Conservation (phyloP, 1,284 basidiomycete genomes). For the Waitea zeae region DNA sequence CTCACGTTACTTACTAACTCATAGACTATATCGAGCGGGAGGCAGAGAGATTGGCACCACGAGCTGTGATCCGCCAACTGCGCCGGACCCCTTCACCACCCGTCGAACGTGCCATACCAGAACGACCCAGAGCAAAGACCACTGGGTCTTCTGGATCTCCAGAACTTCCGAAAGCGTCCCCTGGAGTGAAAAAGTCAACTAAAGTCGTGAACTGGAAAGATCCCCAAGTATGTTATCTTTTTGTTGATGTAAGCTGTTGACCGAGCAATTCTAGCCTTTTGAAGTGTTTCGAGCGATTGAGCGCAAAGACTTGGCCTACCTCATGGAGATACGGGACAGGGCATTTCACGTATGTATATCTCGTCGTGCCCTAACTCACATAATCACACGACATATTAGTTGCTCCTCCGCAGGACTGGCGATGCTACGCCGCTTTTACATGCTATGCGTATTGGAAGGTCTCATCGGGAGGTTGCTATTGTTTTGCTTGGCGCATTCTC, state of each 20-base stretch:
- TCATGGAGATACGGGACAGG: constrained; percentile 65
- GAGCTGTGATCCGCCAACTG: constrained; percentile 28
- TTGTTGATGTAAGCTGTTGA: neutral
- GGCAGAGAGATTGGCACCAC: constrained; percentile 35
- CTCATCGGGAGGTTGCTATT: constrained; percentile 60
- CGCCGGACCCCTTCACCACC: constrained; percentile 23
- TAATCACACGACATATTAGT: constrained; percentile 20
- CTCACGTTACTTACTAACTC: constrained; percentile 11
- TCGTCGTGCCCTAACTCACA: neutral
- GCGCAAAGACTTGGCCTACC: constrained; percentile 49
- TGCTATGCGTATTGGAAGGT: constrained; percentile 61
- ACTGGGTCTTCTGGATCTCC: no score
- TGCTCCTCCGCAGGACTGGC: constrained; percentile 55
- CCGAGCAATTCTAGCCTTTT: constrained; percentile 32
- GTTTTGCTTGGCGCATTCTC: constrained; percentile 66
- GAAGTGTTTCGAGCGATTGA: constrained; percentile 64
- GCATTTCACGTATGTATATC: constrained; percentile 46
- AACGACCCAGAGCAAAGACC: no score
- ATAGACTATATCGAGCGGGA: constrained; percentile 53
- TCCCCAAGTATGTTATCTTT: constrained; percentile 30
- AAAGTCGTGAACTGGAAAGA: constrained; percentile 27
- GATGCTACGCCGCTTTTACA: constrained; percentile 64
- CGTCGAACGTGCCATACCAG: no score
- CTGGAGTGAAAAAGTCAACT: no score
- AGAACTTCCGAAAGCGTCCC: no score